Base-by-base conservation (phyloP, 352 stramenopile species). In the Phytophthora aleatoria region DNA sequence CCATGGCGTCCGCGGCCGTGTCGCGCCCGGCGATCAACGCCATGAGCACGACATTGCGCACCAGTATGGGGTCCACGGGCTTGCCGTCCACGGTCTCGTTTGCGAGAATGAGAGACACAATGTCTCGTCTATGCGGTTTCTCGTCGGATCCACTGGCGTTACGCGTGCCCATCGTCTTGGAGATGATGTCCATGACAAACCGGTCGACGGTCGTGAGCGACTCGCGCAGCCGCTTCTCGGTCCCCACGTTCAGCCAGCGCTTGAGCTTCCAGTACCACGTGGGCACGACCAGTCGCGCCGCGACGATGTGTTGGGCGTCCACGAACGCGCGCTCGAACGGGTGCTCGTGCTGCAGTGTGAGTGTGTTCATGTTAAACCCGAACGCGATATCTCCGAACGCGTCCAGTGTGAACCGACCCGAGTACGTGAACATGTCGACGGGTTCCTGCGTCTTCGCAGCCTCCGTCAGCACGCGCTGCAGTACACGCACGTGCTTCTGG, bases 21-120 rank as follows among this genome's bases (percentile, higher is more conserved):
- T 94, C 83, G 11, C 82, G 70, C 8, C 87, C 87, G 12, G 83
- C 87, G 27, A 90, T 71, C 13, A 95, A 52, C 8, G 89, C 73
- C 52, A 71, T 82, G 33, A 94, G 75, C 27, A 85, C 78, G 9
- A 95, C 68, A 58, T 90, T 78, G 20, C 84, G 80, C 6, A 94
- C 50, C 7, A 80, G 50, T 24, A 72, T 65, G 3, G 70, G 44
- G 35, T 78, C 60, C 15, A 78, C 56, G 0, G 50, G 45, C 35
- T 74, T 62, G 3, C 48, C 56, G n/a, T 83, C 67, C 2, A 63
- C 47, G 8, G 57, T 57, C 39, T 71, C 58, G 31, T 63, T 71
- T 3, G 54, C 60, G 1, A 79, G 50, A 27, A 79, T 62, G 13
- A 79, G 57, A 1, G 71, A 76, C 16, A 79, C 50, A n/a, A 76